Evolutionary conservation across 208 protist species (phyloP).

Genomic region (Herpetomonas tarakana): DNA sequence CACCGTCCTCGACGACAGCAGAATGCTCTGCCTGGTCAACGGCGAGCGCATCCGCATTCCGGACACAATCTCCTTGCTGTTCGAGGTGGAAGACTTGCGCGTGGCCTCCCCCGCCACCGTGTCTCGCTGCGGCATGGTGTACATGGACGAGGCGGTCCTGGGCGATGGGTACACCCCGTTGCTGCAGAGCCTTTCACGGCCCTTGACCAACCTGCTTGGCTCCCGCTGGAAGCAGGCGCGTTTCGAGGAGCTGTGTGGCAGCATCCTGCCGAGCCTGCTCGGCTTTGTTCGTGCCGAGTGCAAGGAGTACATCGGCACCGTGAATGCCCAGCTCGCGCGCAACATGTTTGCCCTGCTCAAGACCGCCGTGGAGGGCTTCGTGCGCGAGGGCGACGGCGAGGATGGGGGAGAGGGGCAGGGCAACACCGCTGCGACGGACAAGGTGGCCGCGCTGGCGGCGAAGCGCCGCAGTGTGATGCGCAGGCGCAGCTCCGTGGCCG

Average conservation of each 20-base stretch:
- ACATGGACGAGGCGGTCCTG: conserved; percentile 87
- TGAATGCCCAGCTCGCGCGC: conserved; percentile 82
- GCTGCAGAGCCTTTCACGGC: conserved; percentile 44
- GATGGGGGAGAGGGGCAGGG: conserved; percentile 20
- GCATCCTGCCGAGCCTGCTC: conserved; percentile 58
- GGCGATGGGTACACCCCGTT: conserved; percentile 82
- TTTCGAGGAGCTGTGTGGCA: conserved; percentile 73
- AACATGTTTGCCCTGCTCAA: conserved; percentile 89
- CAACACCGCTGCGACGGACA: neutral
- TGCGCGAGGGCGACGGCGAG: conserved; percentile 25
- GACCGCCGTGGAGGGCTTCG: conserved; percentile 18
- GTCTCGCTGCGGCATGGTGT: conserved; percentile 98
- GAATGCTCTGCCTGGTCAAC: conserved; percentile 96
- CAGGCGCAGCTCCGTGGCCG: conserved; percentile 40
- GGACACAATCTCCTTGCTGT: conserved; percentile 91
- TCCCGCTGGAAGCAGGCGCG: conserved; percentile 64
- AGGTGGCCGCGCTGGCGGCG: conserved; percentile 1
- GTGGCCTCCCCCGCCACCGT: conserved; percentile 98
- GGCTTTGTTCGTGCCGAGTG: conserved; percentile 76
- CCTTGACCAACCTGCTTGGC: conserved; percentile 34
- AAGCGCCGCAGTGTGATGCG: conserved; percentile 30
- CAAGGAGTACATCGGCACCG: conserved; percentile 83
- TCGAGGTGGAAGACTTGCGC: conserved; percentile 98
- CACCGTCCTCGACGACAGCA: conserved; percentile 98
- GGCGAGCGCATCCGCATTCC: conserved; percentile 95